These are phyloP conservation scores for Sungouiozyma ichnusensis DNA, from an alignment of 805 yeast genomes.

Conservation along the genomic window DNA sequence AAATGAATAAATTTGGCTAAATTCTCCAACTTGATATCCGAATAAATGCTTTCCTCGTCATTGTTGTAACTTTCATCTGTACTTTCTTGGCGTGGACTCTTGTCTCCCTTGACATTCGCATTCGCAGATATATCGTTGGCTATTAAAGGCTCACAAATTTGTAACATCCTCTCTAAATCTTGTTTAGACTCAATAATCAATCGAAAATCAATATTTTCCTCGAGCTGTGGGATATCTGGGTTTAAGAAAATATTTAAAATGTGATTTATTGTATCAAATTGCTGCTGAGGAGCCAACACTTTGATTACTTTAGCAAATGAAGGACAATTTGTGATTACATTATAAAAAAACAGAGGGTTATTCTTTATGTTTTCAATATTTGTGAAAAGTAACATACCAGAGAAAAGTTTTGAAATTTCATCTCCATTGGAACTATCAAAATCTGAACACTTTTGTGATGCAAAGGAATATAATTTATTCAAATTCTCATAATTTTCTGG, in stretches of 20 bases:
- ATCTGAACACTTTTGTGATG: conserved; percentile 33
- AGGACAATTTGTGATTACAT: conserved; percentile 16
- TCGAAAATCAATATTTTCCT: not conserved
- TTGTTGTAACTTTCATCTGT: too few relatives aligned
- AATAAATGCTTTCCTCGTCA: not conserved
- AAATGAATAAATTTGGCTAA: conserved; percentile 63
- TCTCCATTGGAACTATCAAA: conserved; percentile 12
- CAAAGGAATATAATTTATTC: conserved; percentile 49
- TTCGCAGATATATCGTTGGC: too few relatives aligned
- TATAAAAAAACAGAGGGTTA: conserved; percentile 7
- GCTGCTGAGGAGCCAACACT: conserved; percentile 27
- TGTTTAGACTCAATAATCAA: conserved; percentile 12
- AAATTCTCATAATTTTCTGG: conserved; percentile 51
- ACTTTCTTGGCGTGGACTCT: too few relatives aligned
- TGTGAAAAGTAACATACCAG: conserved; percentile 12
- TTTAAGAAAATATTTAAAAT: conserved; percentile 36
- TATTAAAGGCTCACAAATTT: conserved; percentile 17
- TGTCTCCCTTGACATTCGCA: too few relatives aligned
- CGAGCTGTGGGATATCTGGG: not conserved
- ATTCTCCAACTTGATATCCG: conserved; percentile 37
- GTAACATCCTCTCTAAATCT: conserved; percentile 16
- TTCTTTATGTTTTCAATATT: conserved; percentile 3
- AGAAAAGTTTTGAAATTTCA: conserved; percentile 13
- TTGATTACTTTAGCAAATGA: conserved; percentile 16
- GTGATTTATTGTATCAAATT: conserved; percentile 40